Base-by-base conservation (phyloP, 2,329 filamentous ascomycete species). In the Didymella exigua region DNA sequence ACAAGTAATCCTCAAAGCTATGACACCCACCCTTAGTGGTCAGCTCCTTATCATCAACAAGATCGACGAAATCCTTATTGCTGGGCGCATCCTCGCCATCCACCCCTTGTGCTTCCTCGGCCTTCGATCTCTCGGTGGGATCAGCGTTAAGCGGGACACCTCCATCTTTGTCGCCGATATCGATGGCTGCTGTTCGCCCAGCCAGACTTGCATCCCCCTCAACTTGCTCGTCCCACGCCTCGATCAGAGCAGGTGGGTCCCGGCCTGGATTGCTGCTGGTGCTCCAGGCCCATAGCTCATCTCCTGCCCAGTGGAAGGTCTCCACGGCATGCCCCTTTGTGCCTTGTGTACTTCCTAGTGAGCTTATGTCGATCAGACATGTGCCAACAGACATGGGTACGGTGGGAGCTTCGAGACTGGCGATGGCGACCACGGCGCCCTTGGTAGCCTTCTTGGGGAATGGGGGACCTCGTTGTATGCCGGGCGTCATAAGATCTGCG, bases 401-500 rank as follows among this genome's bases (percentile, higher is more conserved):
- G 4, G 79, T 85, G 26, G 85, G 83, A 18, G 74, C 78, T 56
- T 86, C 81, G 42, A 84, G 71, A 54, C 83, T 83, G 4, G 86
- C 85, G 19, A 89, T 80, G 3, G 84, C 86, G n/a, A 88, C 85
- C 23, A 88, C 74, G 3, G 84, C 78, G 2, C 82, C 85, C 65
- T 84, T 84, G 46, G 79, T 83, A 2, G 86, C 86, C 41, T 77
- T 77, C 30, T 75, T 63, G 4, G 86, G 84, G 65, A 88, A 89
- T 2, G 86, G 86, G 10, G 86, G 85, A 1, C 86, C 86, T 47
- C 83, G 81, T 24, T 86, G 82, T 13, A 89, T 74, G 8, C 87
- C 87, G 2, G 87, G 87, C 1, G 83, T 88, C 87, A 89, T 89
- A 42, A 89, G 75, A 70, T 89, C 86, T 18, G 87, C 86, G 4